Evolutionary conservation across 176 grass and related monocot species (phyloP), one percentile per base, ranked within the genome.

Genomic region (Triticum timopheevii): DNA sequence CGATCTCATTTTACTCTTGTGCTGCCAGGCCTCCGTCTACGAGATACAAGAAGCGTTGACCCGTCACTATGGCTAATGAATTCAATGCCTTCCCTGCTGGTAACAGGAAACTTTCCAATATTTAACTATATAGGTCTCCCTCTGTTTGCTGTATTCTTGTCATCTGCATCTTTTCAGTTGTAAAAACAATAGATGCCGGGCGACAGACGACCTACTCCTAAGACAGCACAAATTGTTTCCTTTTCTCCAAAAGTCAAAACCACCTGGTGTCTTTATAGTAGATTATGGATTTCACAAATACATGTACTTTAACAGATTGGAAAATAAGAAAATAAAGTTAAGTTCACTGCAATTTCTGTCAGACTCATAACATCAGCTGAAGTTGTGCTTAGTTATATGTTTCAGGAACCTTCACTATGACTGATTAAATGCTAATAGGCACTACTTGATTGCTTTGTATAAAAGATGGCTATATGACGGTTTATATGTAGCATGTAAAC

Each of bases 51-150:
- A 86, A 98, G 97, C 3, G 94, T 98, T 33, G 97, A 98, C 52
- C 97, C 97, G 22, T 96, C 97, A 19, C 75, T 98, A 61, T 98
- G 97, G 97, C 78, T 98, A 61, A 91, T 96, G 90, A 98, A 98
- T 83, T 98, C 94, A 70, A 96, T 94, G 90, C 97, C 97, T 86
- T 98, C 97, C 59, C 44, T 98, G 82, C 78, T 98, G 93, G 97
- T 98, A 92, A 88, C 77, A 40, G 6, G 23, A 87, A 62, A 34
- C 16, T 45, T 83, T 59, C 17, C 20, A 54, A 31, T 34, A 74
- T 23, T 78, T 39, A 66, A 31, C 10, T 34, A 22, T 71, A 13
- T 72, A 47, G 7, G 52, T 7, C 24, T 76, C 31, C 16, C 39
- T 78, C 65, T 44, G 28, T 13, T 73, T 83, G 36, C 62, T 1